Evolutionary conservation across 805 yeast genomes (phyloP).

Genomic region (Saccharomycopsis olivae): DNA sequence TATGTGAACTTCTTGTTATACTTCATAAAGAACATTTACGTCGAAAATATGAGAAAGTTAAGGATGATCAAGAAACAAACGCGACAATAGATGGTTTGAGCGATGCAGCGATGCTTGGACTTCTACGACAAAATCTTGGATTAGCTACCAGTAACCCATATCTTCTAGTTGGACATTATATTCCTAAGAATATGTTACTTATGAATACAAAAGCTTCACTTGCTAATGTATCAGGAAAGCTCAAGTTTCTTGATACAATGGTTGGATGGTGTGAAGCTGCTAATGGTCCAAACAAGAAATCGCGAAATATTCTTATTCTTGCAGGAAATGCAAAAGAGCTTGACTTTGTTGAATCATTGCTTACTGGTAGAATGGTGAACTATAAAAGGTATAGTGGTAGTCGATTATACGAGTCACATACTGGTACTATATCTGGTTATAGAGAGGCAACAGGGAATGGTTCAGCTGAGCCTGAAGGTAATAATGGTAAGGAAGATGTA

Average conservation of each 20-base stretch:
- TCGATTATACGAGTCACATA: conserved; percentile 36
- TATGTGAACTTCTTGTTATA: conserved; percentile 11
- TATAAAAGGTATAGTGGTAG: conserved; percentile 62
- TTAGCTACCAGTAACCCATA: conserved; percentile 48
- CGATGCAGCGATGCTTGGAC: conserved; percentile 5
- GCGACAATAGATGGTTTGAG: background rate
- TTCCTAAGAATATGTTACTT: conserved; percentile 56
- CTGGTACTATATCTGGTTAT: conserved; percentile 3
- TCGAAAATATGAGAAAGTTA: background rate
- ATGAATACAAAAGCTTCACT: conserved; percentile 54
- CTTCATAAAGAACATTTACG: conserved; percentile 12
- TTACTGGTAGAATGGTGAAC: conserved; percentile 59
- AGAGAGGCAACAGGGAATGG: background rate
- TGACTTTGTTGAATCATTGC: conserved; percentile 67
- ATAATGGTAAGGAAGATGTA: conserved; percentile 15
- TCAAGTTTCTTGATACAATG: conserved; percentile 41
- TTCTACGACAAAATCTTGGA: conserved; percentile 10
- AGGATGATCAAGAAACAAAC: background rate
- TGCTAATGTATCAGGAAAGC: conserved; percentile 47
- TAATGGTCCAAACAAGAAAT: conserved; percentile 20
- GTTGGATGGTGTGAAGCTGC: conserved; percentile 27
- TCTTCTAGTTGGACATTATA: conserved; percentile 63
- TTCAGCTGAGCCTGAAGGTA: background rate
- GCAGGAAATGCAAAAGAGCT: conserved; percentile 58
- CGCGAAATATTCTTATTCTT: conserved; percentile 33